Evolutionary conservation across 2,329 filamentous ascomycete species (phyloP), one percentile per base, ranked within the genome.

Genomic region (Akanthomyces lecanii): DNA sequence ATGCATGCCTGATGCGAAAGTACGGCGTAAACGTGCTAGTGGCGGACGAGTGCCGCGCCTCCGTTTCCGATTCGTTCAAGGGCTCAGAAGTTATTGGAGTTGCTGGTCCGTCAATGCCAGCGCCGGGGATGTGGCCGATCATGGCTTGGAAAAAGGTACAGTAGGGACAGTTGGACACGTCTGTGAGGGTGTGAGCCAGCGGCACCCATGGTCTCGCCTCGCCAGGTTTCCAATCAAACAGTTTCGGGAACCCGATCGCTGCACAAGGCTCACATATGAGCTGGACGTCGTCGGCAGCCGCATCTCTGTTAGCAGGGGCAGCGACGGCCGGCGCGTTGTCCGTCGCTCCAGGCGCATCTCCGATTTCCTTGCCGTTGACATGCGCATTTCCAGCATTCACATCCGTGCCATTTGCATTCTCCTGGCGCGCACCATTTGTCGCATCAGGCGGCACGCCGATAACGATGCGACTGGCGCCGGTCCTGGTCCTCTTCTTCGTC

Each of bases 101-200:
- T 11, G 36, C 45, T 21, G 65, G 67, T 10, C 68, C 67, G 18
- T 71, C 72, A 23, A 11, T n/a, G 25, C 52, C 57, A 5, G n/a
- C 25, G 21, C 55, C 28, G 23, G 58, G 40, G n/a, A 64, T 25
- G 25, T 64, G 23, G 16, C 63, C 63, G 42, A 76, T 70, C 66
- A 77, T 65, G 55, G 73, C 71, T 52, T 73, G 70, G 63, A 77
- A 76, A 66, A 77, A 77, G 62, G 71, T 69, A 65, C 75, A 77
- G 66, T 74, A 77, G n/a, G 75, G 75, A 57, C 75, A 77, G 4
- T 65, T 63, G 18, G 71, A 71, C 10, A 68, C 63, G 42, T 69
- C 70, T 23, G 67, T 67, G 25, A 72, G 67, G 16, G 70, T 71
- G 54, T 77, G 75, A 10, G 74, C 69, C 45, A 77, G 67, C 7